phyloP scores from a whole-genome alignment of 192 early-diverging fungal genomes.

The Chytriomyces sp. region DNA sequence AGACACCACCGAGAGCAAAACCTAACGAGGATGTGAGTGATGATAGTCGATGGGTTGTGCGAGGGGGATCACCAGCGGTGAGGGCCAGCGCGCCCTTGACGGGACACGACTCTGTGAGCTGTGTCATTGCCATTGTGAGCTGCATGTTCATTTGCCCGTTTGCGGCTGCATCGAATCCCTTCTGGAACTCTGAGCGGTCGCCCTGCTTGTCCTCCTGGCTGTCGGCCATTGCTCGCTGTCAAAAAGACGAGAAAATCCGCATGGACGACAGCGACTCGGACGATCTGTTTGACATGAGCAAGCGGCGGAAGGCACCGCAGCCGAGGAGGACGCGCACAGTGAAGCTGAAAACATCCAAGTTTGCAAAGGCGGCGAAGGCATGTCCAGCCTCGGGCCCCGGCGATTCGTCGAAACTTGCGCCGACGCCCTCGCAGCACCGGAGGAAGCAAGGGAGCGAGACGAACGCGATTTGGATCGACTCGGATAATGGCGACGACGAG shows the following conservation, averaged over 20 bases:
- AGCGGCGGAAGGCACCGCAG: neutral
- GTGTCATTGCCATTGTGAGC: constrained; percentile 26
- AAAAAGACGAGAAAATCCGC: neutral
- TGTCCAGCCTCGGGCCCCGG: neutral
- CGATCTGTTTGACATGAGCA: constrained; percentile 3
- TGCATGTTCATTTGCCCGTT: constrained; percentile 22
- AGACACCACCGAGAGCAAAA: constrained; percentile 85
- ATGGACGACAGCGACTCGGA: neutral
- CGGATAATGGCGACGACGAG: neutral
- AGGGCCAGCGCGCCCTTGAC: constrained; percentile 39
- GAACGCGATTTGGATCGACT: neutral
- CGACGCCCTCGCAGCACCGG: no score
- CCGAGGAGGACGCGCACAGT: neutral
- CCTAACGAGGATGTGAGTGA: constrained; percentile 47
- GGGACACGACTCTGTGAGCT: constrained; percentile 48
- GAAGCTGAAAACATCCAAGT: neutral
- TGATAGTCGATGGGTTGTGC: neutral
- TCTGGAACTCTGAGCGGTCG: constrained; percentile 1
- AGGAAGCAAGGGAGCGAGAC: no score
- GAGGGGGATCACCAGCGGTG: constrained; percentile 23
- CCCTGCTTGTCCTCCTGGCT: neutral
- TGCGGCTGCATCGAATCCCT: constrained; percentile 21
- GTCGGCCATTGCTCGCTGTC: neutral
- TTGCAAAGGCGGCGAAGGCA: neutral
- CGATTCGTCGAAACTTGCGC: no score